Conservation (phyloP, 768 basidiomycete genomes). For the Glaciozyma martinii region DNA sequence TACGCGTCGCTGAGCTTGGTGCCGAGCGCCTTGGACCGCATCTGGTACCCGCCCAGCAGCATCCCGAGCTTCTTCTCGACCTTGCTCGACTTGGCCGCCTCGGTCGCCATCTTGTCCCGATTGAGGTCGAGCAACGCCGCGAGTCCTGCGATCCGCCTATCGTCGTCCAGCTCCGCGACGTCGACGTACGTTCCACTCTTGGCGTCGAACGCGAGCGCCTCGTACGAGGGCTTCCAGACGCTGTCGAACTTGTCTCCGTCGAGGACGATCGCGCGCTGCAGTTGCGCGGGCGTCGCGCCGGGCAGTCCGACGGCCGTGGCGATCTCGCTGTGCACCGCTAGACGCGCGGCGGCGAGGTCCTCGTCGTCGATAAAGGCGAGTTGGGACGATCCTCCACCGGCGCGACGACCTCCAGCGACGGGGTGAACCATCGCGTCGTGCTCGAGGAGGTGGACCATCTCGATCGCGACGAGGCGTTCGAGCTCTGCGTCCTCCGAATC, state of each 20-base stretch:
- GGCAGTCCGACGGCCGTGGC: slow-evolving; percentile 75
- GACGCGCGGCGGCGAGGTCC: slow-evolving; percentile 59
- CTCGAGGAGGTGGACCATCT: slow-evolving; percentile 66
- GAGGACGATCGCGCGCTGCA: slow-evolving; percentile 61
- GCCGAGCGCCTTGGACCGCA: slow-evolving; percentile 56
- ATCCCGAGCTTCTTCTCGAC: slow-evolving; percentile 81
- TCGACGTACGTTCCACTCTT: slow-evolving; percentile 58
- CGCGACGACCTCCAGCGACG: slow-evolving; percentile 70
- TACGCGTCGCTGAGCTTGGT: slow-evolving; percentile 49
- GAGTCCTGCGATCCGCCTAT: slow-evolving; percentile 59
- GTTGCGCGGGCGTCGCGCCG: slow-evolving; percentile 64
- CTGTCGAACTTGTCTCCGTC: slow-evolving; percentile 25
- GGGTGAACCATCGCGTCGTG: slow-evolving; percentile 85
- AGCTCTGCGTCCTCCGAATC: slow-evolving; percentile 46
- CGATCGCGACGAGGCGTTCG: slow-evolving; percentile 60
- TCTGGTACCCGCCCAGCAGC: slow-evolving; percentile 82
- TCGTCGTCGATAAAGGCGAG: slow-evolving; percentile 73
- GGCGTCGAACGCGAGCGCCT: slow-evolving; percentile 52
- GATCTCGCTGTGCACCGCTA: slow-evolving; percentile 67
- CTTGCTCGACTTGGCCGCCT: slow-evolving; percentile 72
- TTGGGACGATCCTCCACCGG: slow-evolving; percentile 56
- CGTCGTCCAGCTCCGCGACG: slow-evolving; percentile 49
- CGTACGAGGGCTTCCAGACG: slow-evolving; percentile 41
- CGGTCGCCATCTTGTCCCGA: slow-evolving; percentile 64
- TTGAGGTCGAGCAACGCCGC: slow-evolving; percentile 52